Percentiles rank a stretch among this genome's conserved stretches.
These are phyloP conservation scores for Lecanicillium sp. DNA, from an alignment of 2,329 filamentous ascomycete species.

Conservation along the genomic window DNA sequence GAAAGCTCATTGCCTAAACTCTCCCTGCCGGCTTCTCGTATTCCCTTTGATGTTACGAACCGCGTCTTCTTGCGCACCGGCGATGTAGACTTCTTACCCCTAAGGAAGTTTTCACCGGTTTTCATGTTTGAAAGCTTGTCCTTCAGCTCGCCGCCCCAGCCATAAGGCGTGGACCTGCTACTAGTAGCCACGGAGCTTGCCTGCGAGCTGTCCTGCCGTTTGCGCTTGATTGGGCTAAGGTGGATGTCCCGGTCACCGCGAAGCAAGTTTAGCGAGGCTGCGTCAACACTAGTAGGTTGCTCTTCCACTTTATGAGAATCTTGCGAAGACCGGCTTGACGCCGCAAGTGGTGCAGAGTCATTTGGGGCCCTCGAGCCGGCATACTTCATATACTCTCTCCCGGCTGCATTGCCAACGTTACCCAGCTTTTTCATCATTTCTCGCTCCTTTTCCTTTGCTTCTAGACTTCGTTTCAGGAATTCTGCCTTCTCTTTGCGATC, in stretches of 20 bases:
- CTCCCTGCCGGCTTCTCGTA: conserved; percentile 67
- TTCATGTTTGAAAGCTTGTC: conserved; percentile 54
- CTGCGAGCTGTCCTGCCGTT: conserved; percentile 44
- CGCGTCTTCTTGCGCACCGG: conserved; percentile 64
- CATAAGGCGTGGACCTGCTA: conserved; percentile 26
- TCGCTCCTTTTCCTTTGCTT: conserved; percentile 61
- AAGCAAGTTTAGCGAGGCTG: conserved; percentile 26
- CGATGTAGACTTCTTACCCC: conserved; percentile 18
- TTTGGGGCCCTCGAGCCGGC: conserved; percentile 15
- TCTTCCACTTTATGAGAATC: conserved; percentile 16
- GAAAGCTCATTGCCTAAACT: conserved; percentile 51
- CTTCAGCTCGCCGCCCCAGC: conserved; percentile 49
- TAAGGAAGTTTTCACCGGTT: conserved; percentile 44
- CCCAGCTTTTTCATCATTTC: conserved; percentile 63
- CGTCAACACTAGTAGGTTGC: conserved; percentile 28
- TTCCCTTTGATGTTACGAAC: conserved; percentile 72
- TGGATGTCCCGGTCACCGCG: conserved; percentile 37
- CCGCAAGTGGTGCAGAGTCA: neutral
- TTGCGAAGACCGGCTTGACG: conserved; percentile 6
- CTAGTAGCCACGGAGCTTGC: conserved; percentile 19
- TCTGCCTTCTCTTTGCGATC: conserved; percentile 57
- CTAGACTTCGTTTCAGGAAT: conserved; percentile 54
- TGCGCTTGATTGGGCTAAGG: conserved; percentile 53
- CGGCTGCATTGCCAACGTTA: conserved; percentile 54
- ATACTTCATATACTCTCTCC: conserved; percentile 60